Base-by-base conservation (phyloP, 1,284 basidiomycete species). In the Macrocystidia cucumis region DNA sequence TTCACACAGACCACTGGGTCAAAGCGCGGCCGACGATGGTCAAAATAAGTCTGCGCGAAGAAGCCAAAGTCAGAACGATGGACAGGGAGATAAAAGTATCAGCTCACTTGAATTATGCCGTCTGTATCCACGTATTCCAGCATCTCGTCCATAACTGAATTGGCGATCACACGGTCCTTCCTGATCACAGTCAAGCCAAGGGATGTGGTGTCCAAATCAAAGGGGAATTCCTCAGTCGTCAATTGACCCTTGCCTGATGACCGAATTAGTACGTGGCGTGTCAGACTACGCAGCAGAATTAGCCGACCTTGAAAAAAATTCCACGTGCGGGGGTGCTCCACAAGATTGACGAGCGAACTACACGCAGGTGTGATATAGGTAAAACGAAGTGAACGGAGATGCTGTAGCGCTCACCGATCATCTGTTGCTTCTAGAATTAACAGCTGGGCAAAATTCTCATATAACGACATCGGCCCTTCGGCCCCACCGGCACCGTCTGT, bases 1-100 rank as follows among this genome's bases (percentile, higher is more conserved):
- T 75, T 75, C 22, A 69, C 62, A 41, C 68, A 72, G 24, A 74
- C 72, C 19, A 72, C 59, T 4, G 72, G 72, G 44, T 74, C 71
- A 32, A 70, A 65, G 3, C 72, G 61, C 11, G 68, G 69, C 12
- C 73, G 60, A 18, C 56, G 51, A 34, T 63, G 58, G 49, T 74
- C 72, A 42, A 75, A 74, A 45, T 77, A 75, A 1, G 69, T 71
- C 67, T 73, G 37, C 7, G 40, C 16, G 24, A 24, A 20, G 22
- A 18, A 27, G 18, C 42, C 25, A 40, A 30, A 14, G 25, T 42
- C 9, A 30, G 16, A 32, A 22, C 3, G 26, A 7, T 20, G 28
- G 31, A 17, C n/a, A 20, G 24, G 28, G 25, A n/a, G 39, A 3
- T 16, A 22, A 23, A 13, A 19, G 13, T 13, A 14, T 28, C 34